Percentiles rank a stretch among this genome's conserved stretches.
phyloP scores from a whole-genome alignment of 768 basidiomycete genomes.

The Russula lepida region DNA sequence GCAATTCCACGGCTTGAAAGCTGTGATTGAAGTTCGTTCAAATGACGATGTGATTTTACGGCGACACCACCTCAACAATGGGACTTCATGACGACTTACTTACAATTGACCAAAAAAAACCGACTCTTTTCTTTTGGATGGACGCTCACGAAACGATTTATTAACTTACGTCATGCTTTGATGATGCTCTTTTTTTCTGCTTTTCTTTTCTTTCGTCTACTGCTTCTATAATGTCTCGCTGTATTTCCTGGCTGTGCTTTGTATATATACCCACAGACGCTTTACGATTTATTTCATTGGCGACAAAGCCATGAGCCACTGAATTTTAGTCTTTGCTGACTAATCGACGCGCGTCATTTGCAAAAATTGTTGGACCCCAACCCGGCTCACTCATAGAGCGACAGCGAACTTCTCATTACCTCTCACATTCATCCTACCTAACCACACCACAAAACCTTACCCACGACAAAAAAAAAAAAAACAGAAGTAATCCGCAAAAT shows the following conservation, averaged over 20 bases:
- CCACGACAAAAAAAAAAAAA: neutral
- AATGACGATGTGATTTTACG: constrained; percentile 42
- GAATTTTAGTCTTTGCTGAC: neutral
- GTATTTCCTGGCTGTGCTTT: neutral
- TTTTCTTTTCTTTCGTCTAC: neutral
- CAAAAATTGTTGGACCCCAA: too few relatives aligned
- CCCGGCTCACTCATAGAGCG: too few relatives aligned
- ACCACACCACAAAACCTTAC: neutral
- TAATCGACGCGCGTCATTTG: neutral
- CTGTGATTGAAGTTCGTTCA: constrained; percentile 58
- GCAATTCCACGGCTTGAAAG: constrained; percentile 61
- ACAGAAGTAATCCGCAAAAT: neutral
- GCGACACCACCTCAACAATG: constrained; percentile 22
- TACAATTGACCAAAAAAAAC: neutral
- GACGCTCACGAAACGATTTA: constrained; percentile 9
- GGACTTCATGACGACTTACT: neutral
- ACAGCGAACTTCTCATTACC: neutral
- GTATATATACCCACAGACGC: neutral
- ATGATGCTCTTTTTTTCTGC: neutral
- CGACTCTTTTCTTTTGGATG: neutral
- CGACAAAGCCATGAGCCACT: neutral
- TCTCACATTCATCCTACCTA: neutral
- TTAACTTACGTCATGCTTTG: constrained; percentile 8
- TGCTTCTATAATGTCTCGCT: neutral
- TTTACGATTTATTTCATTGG: neutral